A percentile compares a stretch with the other conserved stretches of the same genome.
phyloP scores from a whole-genome alignment of 495 filamentous ascomycete genomes.

The Peziza echinospora region DNA sequence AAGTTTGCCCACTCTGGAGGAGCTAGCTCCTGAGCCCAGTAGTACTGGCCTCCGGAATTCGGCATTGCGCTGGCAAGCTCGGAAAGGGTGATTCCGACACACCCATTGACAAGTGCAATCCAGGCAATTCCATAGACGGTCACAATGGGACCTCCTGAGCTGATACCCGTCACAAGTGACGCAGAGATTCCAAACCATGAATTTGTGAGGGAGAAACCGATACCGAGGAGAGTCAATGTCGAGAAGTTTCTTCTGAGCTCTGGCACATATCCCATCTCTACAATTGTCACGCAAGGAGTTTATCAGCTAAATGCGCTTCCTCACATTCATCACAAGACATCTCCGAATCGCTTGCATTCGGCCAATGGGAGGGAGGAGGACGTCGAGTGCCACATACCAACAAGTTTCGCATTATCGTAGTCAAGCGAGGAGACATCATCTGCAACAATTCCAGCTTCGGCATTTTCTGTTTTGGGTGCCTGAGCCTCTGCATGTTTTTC shows the following conservation, averaged over 20 bases:
- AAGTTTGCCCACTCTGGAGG: slow-evolving; percentile 31
- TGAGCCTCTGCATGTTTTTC: no score
- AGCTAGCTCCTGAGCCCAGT: slow-evolving; percentile 38
- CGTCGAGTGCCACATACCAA: slow-evolving; percentile 7
- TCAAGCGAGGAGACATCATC: slow-evolving; percentile 6
- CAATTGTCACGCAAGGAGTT: neutral
- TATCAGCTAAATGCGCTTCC: neutral
- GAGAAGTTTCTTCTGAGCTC: slow-evolving; percentile 38
- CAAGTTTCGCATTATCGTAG: slow-evolving; percentile 16
- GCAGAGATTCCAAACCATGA: slow-evolving; percentile 43
- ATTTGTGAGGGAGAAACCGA: slow-evolving; percentile 41
- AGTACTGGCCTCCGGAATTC: slow-evolving; percentile 43
- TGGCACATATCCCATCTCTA: slow-evolving; percentile 38
- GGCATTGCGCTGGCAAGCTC: slow-evolving; percentile 38
- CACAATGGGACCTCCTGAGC: slow-evolving; percentile 35
- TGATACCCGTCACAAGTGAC: slow-evolving; percentile 37
- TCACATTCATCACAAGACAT: slow-evolving; percentile 1
- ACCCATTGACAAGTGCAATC: slow-evolving; percentile 31
- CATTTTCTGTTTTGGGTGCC: no score
- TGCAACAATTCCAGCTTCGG: no score
- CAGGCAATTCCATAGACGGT: slow-evolving; percentile 40
- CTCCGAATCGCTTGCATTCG: neutral
- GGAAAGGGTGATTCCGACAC: slow-evolving; percentile 32
- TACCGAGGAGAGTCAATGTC: slow-evolving; percentile 34
- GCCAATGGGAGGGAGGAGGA: neutral